Evolutionary conservation across 2,329 filamentous ascomycete species (phyloP).

Genomic region (Acarospora socialis): DNA sequence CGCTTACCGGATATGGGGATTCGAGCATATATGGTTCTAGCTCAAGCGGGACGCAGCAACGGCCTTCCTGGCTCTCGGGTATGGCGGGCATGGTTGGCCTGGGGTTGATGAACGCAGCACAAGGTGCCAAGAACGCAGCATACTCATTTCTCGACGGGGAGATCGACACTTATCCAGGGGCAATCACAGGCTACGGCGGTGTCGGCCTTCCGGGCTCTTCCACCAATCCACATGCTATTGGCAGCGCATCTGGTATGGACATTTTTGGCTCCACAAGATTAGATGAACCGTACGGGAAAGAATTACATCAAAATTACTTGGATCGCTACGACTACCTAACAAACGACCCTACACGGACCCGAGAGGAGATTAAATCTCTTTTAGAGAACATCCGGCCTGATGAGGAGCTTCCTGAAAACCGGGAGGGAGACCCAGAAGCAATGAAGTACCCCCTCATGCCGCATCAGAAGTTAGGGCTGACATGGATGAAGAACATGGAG

Average conservation of each 20-base stretch:
- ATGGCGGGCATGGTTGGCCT: neutral
- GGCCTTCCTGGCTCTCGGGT: neutral
- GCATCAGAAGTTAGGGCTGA: conserved; percentile 65
- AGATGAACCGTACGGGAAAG: conserved; percentile 12
- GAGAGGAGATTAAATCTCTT: conserved; percentile 56
- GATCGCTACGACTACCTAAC: conserved; percentile 12
- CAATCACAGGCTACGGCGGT: conserved; percentile 5
- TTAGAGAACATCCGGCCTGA: conserved; percentile 62
- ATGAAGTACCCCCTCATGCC: conserved; percentile 59
- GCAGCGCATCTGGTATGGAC: conserved; percentile 1
- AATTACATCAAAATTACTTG: conserved; percentile 4
- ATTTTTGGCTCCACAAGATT: conserved; percentile 3
- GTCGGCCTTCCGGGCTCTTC: conserved; percentile 8
- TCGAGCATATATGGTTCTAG: neutral
- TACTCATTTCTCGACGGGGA: conserved; percentile 9
- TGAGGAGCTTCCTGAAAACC: conserved; percentile 45
- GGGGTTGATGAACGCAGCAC: conserved; percentile 4
- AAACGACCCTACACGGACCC: conserved; percentile 36
- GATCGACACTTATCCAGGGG: conserved; percentile 5
- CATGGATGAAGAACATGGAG: conserved; percentile 66
- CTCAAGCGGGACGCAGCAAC: neutral
- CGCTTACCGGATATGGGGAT: neutral
- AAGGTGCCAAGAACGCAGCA: conserved; percentile 7
- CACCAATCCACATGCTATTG: conserved; percentile 2
- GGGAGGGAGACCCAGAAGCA: conserved; percentile 54